Evolutionary conservation across 495 filamentous ascomycete species (phyloP), one percentile per base, ranked within the genome.

Genomic region (Tuber umbilicatum): DNA sequence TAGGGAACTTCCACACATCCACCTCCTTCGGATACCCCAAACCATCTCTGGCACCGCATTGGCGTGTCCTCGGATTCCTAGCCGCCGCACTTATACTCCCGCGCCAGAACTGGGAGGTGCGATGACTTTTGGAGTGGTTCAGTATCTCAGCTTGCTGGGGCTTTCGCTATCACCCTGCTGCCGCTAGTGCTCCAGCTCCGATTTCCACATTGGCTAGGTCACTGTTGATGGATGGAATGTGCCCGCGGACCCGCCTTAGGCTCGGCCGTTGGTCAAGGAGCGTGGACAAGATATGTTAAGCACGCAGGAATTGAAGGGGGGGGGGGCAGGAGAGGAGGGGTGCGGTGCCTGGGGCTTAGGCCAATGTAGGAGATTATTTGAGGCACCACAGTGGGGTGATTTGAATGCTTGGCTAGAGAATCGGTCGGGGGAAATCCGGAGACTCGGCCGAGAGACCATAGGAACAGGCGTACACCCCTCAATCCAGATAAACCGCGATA

Each of bases 181-280:
- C 85, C 91, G 31, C 91, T 91, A 2, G 91, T 90, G 10, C 89
- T 90, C 74, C 90, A 87, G 27, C 91, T 91, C 78, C 88, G 19
- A 92, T 86, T 16, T 90, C 92, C 45, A 93, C 89, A 47, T 86
- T 83, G 9, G 82, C 75, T 1, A 88, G 85, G 76, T 92, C 86
- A 31, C 91, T 90, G 14, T 91, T 90, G 76, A 93, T 93, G 1
- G 87, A 84, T 74, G 86, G 84, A 75, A 94, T 92, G 79, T 92
- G 84, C 73, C 86, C 85, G 76, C 92, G 87, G 21, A 93, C 88
- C 92, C 92, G 94, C 70, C 90, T 81, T 23, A 94, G 83, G 17
- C 89, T 90, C 74, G 91, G 84, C 16, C 87, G 85, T 80, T 93
- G 91, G 76, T 93, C 92, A 50, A 87, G 84, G 14, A 92, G 83